Percentiles rank a stretch among this genome's conserved stretches.
Conservation (phyloP, 352 stramenopile species). For the Elongisporangium prolatum region DNA sequence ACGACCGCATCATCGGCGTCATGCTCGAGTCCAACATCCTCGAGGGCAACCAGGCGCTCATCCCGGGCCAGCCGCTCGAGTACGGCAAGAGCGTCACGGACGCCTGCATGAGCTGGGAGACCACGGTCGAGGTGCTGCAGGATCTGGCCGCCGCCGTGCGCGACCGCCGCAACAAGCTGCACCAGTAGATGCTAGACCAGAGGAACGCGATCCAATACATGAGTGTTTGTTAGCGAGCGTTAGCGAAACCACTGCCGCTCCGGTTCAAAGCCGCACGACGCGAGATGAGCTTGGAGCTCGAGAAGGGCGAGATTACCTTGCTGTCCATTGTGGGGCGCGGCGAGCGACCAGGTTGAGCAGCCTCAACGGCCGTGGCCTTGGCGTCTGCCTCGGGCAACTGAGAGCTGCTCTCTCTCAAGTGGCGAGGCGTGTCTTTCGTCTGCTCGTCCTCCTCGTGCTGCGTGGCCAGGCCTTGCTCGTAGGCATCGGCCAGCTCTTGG, state of each 20-base stretch:
- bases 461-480: conserved; percentile 26
- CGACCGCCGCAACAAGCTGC: conserved; percentile 56
- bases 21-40: conserved; percentile 90
- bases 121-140: conserved; percentile 61
- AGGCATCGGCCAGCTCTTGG: conserved; percentile 50
- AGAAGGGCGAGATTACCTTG: conserved; percentile 62
- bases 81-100: conserved; percentile 90
- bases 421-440: background rate
- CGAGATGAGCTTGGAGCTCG: conserved; percentile 56
- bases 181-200: conserved; percentile 15
- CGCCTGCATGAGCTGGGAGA: conserved; percentile 87
- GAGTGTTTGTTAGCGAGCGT: conserved; percentile 34
- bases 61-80: conserved; percentile 63
- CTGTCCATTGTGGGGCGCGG: conserved; percentile 30
- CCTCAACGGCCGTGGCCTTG: conserved; percentile 7
- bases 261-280: conserved; percentile 22
- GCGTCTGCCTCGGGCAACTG: conserved; percentile 5
- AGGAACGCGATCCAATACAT: conserved; percentile 7
- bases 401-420: background rate
- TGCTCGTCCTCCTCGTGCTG: background rate
- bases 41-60: conserved; percentile 75
- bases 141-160: conserved; percentile 75
- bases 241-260: conserved; percentile 48
- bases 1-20: conserved; percentile 78
- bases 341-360: conserved; percentile 23